Percentiles rank a stretch among this genome's conserved stretches.
Evolutionary conservation across 2,329 filamentous ascomycete genomes (phyloP).

Genomic region (Aspergillus aculeatinus): DNA sequence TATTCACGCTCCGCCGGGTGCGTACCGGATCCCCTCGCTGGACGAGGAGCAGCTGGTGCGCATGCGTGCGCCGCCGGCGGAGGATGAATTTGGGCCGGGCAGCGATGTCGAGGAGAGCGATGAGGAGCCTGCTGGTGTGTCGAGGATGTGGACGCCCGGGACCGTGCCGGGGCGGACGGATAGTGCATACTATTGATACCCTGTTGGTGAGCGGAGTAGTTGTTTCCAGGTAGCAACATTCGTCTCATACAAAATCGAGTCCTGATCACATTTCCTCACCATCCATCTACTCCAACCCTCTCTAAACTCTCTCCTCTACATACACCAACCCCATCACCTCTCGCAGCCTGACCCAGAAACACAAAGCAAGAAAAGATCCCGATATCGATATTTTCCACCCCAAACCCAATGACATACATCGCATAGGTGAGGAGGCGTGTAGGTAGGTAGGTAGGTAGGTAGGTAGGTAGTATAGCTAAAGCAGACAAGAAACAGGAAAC

Average conservation of each 20-base stretch:
- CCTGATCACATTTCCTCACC: too few species aligned
- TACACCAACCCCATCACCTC: background rate
- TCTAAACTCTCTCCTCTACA: background rate
- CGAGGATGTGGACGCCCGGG: constrained; percentile 28
- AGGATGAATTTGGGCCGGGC: constrained; percentile 40
- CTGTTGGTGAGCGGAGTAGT: background rate
- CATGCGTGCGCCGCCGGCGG: constrained; percentile 59
- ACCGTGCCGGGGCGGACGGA: constrained; percentile 37
- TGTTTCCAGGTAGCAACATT: too few species aligned
- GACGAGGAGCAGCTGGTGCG: constrained; percentile 61
- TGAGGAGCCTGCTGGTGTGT: constrained; percentile 25
- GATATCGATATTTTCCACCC: constrained; percentile 5
- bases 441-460: background rate
- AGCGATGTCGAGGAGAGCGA: constrained; percentile 50
- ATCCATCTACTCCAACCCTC: too few species aligned
- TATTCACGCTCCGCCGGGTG: constrained; percentile 67
- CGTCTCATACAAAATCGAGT: too few species aligned
- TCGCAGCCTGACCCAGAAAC: background rate
- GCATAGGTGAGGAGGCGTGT: background rate
- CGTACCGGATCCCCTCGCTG: constrained; percentile 65
- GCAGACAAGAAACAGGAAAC: background rate
- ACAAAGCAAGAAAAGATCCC: background rate
- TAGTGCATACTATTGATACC: constrained; percentile 35
- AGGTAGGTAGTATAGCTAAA: constrained; percentile 8
- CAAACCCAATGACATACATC: background rate